phyloP scores from a whole-genome alignment of 2,329 filamentous ascomycete genomes.

The Cladosporium sp. region DNA sequence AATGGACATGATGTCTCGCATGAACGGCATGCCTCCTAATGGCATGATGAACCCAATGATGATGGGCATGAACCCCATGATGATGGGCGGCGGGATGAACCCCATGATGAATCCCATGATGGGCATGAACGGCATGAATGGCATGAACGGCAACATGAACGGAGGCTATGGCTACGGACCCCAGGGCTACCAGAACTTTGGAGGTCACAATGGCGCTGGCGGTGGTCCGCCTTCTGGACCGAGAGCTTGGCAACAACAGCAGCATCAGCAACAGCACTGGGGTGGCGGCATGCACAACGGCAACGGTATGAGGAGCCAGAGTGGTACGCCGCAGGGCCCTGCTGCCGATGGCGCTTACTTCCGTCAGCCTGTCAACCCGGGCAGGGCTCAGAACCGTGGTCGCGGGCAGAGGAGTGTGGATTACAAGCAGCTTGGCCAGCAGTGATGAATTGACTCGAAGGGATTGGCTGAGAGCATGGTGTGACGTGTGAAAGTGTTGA shows the following conservation, averaged over 20 bases:
- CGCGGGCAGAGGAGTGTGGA: constrained; percentile 71
- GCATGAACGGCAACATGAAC: constrained; percentile 19
- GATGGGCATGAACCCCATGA: constrained; percentile 34
- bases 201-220: neutral
- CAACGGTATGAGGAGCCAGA: constrained; percentile 8
- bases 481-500: neutral
- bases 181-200: constrained; percentile 1
- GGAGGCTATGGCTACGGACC: constrained; percentile 12
- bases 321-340: neutral
- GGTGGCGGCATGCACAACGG: constrained; percentile 16
- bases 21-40: constrained; percentile 28
- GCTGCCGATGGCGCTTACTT: constrained; percentile 77
- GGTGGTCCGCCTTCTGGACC: constrained; percentile 9
- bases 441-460: neutral
- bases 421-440: constrained; percentile 65
- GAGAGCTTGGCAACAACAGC: constrained; percentile 12
- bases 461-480: neutral
- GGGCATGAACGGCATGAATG: constrained; percentile 12
- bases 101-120: constrained; percentile 16
- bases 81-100: constrained; percentile 29
- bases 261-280: constrained; percentile 12
- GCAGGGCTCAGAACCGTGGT: constrained; percentile 67
- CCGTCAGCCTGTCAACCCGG: constrained; percentile 90
- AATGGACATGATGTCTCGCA: constrained; percentile 41
- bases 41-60: constrained; percentile 37